Base-by-base conservation (phyloP, 2,329 filamentous ascomycete genomes). In the Phaeosphaeria sp. region DNA sequence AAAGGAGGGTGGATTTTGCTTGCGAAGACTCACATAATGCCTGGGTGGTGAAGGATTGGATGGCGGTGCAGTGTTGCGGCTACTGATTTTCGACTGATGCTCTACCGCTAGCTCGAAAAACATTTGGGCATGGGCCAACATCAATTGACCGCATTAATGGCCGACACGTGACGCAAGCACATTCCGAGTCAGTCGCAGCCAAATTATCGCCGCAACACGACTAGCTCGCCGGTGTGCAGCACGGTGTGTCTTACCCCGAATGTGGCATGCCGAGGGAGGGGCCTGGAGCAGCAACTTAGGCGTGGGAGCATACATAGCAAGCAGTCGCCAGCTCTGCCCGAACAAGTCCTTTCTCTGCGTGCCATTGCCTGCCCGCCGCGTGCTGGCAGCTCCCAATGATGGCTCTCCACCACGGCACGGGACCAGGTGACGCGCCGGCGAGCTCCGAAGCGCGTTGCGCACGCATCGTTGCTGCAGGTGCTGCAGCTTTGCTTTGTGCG, bases 1-100 rank as follows among this genome's bases (percentile, higher is more conserved):
- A 36, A 13, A 36, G 8, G 30, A 13, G 15, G 30, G 15, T 13
- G 30, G 8, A 13, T 13, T 36, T 11, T 3, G 8, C 2, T 11
- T 33, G 15, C 21, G 20, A 9, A 24, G 44, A 45, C 67, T 53
- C 63, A 68, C 67, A 71, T 69, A 58, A 51, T 65, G 55, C 39
- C 36, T 8, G 43, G 8, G 48, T 22, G 17, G 15, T 21, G 17
- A 20, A 24, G 17, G 20, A 17, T 47, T n/a, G 36, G 30, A 18
- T 50, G 18, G 20, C 8, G 18, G 27, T 56, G 25, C 33, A 51
- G 48, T 43, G 15, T 18, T 30, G 39, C 4, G 24, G 36, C 39
- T 39, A 36, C 51, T 22, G 42, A 44, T 21, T 44, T 44, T 44
- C 42, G 5, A 44, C n/a, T 13, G 30, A 36, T 36, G 11, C 30